Conservation (phyloP, 139 green algal genomes). For the Zygnema cylindricum region DNA sequence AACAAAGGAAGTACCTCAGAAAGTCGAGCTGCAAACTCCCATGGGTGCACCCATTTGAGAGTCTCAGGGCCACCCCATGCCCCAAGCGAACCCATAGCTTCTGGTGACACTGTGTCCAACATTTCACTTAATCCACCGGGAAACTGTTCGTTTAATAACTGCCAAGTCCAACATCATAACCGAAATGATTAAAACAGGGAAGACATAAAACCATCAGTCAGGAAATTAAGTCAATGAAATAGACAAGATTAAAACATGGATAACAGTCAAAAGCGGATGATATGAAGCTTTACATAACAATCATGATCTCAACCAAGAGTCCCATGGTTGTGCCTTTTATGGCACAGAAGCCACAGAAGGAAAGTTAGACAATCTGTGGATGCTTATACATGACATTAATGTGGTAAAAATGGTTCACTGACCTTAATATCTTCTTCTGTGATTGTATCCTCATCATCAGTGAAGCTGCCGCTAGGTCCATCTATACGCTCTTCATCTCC, state of each 20-base stretch:
- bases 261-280: too few relatives aligned
- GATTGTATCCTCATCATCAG: conserved; percentile 15
- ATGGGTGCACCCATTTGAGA: conserved; percentile 50
- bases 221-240: neutral
- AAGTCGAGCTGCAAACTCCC: conserved; percentile 46
- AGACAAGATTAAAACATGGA: too few relatives aligned
- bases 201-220: neutral
- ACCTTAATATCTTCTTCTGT: conserved; percentile 18
- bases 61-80: conserved; percentile 51
- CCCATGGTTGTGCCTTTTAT: too few relatives aligned
- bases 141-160: conserved; percentile 24
- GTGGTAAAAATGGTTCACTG: too few relatives aligned
- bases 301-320: too few relatives aligned
- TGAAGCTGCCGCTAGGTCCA: conserved; percentile 9
- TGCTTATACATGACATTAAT: too few relatives aligned
- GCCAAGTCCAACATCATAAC: conserved; percentile 1
- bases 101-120: conserved; percentile 31
- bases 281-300: too few relatives aligned
- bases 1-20: neutral
- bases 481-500: conserved; percentile 20
- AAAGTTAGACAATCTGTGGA: too few relatives aligned
- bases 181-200: neutral
- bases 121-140: neutral
- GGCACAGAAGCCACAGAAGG: too few relatives aligned
- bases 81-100: conserved; percentile 56